These are phyloP conservation scores for Wickerhamomyces chambardii DNA, from an alignment of 805 yeast species.

Conservation along the genomic window DNA sequence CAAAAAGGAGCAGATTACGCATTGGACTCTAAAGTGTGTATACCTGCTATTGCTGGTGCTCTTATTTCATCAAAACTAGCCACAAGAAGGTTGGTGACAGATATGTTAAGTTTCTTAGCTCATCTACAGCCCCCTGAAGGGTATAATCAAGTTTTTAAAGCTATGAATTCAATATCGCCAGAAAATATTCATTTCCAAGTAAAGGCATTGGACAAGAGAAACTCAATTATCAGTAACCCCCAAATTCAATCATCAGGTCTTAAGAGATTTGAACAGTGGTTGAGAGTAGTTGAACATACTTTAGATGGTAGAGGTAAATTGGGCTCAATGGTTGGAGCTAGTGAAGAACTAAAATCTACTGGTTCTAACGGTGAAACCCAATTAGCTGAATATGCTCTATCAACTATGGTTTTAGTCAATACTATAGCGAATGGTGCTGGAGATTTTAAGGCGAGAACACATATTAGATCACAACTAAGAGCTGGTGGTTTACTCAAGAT, in stretches of 20 bases:
- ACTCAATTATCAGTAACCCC: constrained; percentile 13
- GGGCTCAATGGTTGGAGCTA: constrained; percentile 91
- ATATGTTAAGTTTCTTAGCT: constrained; percentile 52
- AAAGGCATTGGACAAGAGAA: constrained; percentile 25
- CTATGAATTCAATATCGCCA: constrained; percentile 17
- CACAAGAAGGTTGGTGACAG: constrained; percentile 76
- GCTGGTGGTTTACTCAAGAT: constrained; percentile 48
- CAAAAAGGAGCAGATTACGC: constrained; percentile 54
- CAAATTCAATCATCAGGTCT: constrained; percentile 15
- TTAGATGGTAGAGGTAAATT: constrained; percentile 80
- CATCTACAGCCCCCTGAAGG: constrained; percentile 36
- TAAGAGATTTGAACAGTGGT: constrained; percentile 64
- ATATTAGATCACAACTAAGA: constrained; percentile 50
- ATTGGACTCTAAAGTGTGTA: constrained; percentile 30
- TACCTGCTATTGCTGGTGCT: constrained; percentile 62
- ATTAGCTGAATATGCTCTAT: constrained; percentile 59
- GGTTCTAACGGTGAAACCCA: constrained; percentile 50
- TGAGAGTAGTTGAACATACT: constrained; percentile 53
- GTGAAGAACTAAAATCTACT: constrained; percentile 57
- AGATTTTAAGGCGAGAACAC: constrained; percentile 34
- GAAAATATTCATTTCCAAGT: constrained; percentile 21
- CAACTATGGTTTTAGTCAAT: constrained; percentile 63
- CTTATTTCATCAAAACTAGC: constrained; percentile 64
- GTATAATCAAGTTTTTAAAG: constrained; percentile 45
- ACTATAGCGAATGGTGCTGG: constrained; percentile 40